These are phyloP conservation scores for Moesziomyces parantarcticus DNA, from an alignment of 1,284 basidiomycete genomes.

Conservation along the genomic window DNA sequence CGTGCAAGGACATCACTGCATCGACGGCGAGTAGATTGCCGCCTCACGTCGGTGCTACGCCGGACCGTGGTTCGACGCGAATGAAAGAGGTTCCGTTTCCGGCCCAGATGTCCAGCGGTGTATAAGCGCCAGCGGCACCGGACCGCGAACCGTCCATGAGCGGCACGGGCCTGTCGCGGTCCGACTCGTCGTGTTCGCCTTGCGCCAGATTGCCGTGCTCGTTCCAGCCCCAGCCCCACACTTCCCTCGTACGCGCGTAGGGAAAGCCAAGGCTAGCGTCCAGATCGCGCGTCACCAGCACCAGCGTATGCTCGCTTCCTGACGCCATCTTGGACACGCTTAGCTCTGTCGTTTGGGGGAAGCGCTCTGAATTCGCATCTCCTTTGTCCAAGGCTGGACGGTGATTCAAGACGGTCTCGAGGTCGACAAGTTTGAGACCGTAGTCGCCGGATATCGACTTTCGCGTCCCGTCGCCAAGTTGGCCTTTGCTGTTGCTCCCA, in stretches of 20 bases:
- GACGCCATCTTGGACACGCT: constrained; percentile 26
- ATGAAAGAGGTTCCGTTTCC: constrained; percentile 47
- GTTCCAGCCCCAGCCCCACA: constrained; percentile 53
- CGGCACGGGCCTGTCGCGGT: constrained; percentile 19
- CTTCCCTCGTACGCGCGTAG: not conserved
- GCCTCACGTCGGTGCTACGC: not conserved
- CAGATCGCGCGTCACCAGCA: constrained; percentile 11
- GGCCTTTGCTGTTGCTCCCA: constrained; percentile 42
- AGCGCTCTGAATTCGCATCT: not conserved
- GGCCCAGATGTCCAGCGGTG: constrained; percentile 41
- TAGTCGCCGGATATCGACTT: not conserved
- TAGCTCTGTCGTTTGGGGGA: not conserved
- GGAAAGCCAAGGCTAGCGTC: not conserved
- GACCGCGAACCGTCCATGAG: constrained; percentile 32
- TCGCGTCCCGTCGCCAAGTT: constrained; percentile 15
- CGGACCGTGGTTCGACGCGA: constrained; percentile 11
- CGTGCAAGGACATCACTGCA: too few species aligned
- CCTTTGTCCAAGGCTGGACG: not conserved
- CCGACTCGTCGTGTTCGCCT: constrained; percentile 34
- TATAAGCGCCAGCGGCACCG: constrained; percentile 14
- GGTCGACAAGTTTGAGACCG: constrained; percentile 8
- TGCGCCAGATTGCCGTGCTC: constrained; percentile 55
- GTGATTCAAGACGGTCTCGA: not conserved
- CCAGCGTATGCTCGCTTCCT: constrained; percentile 49
- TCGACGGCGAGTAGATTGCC: too few species aligned